phyloP scores from a whole-genome alignment of 495 filamentous ascomycete genomes.

The Aspergillus coremiiformis region DNA sequence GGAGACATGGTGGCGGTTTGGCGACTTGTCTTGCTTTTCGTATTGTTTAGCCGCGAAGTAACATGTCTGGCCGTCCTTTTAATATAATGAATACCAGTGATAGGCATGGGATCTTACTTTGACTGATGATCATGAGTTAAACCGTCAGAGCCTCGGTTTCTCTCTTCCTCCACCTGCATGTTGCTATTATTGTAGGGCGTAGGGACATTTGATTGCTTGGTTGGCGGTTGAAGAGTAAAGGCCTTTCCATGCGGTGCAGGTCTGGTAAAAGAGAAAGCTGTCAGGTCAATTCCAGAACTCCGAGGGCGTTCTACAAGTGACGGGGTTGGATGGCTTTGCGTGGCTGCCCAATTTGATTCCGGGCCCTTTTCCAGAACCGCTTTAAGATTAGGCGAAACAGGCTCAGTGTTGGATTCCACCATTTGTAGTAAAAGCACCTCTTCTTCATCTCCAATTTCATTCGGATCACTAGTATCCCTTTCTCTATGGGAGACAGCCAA shows the following conservation, averaged over 20 bases:
- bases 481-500: neutral
- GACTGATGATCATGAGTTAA: neutral
- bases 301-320: constrained; percentile 27
- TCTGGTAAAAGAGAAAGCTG: constrained; percentile 30
- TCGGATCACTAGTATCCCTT: neutral
- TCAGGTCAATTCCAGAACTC: constrained; percentile 27
- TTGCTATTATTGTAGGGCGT: neutral
- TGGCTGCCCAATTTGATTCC: neutral
- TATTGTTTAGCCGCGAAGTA: neutral
- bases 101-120: neutral
- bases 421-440: constrained; percentile 19
- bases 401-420: constrained; percentile 8
- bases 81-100: neutral
- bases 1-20: neutral
- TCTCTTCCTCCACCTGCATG: neutral
- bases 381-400: constrained; percentile 10
- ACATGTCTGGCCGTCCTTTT: neutral
- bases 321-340: constrained; percentile 9
- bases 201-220: constrained; percentile 2
- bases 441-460: constrained; percentile 9
- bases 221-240: constrained; percentile 17
- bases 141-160: neutral
- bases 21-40: neutral
- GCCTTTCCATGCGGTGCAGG: constrained; percentile 19
- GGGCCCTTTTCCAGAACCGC: constrained; percentile 5